phyloP scores from a whole-genome alignment of 2,329 filamentous ascomycete genomes.

The Alternaria tenuissima region DNA sequence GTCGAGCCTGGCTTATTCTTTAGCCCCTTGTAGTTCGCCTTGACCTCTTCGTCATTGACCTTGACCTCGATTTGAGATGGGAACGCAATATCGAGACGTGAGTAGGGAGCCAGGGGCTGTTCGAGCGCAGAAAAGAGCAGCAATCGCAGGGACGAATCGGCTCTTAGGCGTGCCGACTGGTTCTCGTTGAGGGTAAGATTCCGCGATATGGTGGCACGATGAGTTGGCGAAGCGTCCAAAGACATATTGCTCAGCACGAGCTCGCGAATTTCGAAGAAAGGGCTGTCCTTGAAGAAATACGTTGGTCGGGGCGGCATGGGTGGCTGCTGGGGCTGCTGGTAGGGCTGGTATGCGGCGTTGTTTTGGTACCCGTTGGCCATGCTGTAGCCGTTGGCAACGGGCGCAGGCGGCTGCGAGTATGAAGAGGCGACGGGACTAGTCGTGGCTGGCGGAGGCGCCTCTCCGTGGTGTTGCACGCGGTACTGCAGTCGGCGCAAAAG shows the following conservation, averaged over 20 bases:
- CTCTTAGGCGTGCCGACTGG: slow-evolving; percentile 63
- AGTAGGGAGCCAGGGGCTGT: slow-evolving; percentile 43
- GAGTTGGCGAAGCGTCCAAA: slow-evolving; percentile 72
- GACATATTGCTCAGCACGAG: slow-evolving; percentile 70
- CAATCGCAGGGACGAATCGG: slow-evolving; percentile 71
- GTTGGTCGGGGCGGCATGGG: slow-evolving; percentile 33
- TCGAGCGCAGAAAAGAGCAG: slow-evolving; percentile 85
- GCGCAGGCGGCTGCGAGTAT: slow-evolving; percentile 24
- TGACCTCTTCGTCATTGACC: slow-evolving; percentile 86
- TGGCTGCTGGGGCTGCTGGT: slow-evolving; percentile 28
- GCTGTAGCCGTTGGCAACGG: slow-evolving; percentile 32
- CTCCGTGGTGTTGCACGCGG: slow-evolving; percentile 53
- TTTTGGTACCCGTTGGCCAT: slow-evolving; percentile 32
- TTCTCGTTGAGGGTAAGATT: slow-evolving; percentile 65
- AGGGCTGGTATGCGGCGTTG: slow-evolving; percentile 19
- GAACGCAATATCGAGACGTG: slow-evolving; percentile 76
- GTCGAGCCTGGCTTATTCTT: slow-evolving; percentile 98
- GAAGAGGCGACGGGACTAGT: slow-evolving; percentile 28
- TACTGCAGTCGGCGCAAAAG: slow-evolving; percentile 51
- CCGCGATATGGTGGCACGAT: slow-evolving; percentile 66
- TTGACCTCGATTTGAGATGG: slow-evolving; percentile 93
- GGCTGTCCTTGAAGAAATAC: slow-evolving; percentile 75
- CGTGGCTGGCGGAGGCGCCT: slow-evolving; percentile 39
- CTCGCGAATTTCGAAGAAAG: slow-evolving; percentile 79
- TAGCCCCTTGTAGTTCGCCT: slow-evolving; percentile 90